A percentile compares a stretch with the other conserved stretches of the same genome.
These are phyloP conservation scores for Davidsoniella virescens DNA, from an alignment of 2,329 filamentous ascomycete species.

Conservation along the genomic window DNA sequence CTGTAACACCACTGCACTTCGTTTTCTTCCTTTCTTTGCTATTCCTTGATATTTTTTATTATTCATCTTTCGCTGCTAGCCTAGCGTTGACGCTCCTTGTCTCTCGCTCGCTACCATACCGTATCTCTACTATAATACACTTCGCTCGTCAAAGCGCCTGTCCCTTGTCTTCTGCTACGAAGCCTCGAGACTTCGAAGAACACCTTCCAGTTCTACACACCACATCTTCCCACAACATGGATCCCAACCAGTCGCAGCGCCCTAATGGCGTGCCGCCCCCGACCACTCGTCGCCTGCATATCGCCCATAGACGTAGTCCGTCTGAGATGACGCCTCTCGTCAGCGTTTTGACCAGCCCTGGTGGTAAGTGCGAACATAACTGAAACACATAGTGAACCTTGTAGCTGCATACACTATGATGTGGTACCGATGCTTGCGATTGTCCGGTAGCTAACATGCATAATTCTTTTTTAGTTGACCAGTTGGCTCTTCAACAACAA, in stretches of 20 bases:
- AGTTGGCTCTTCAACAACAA: slow-evolving; percentile 93
- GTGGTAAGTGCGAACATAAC: slow-evolving; percentile 35
- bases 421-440: neutral
- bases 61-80: neutral
- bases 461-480: slow-evolving; percentile 53
- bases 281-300: slow-evolving; percentile 79
- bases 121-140: neutral
- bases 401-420: neutral
- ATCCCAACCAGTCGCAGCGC: slow-evolving; percentile 25
- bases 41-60: neutral
- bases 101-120: slow-evolving; percentile 2
- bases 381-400: neutral
- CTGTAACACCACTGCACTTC: neutral
- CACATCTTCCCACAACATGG: slow-evolving; percentile 39
- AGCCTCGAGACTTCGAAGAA: slow-evolving; percentile 15
- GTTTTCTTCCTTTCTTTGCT: neutral
- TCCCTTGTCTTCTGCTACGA: neutral
- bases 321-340: slow-evolving; percentile 94
- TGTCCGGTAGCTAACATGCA: neutral
- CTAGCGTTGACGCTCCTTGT: slow-evolving; percentile 5
- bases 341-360: slow-evolving; percentile 64
- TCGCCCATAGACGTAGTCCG: slow-evolving; percentile 90
- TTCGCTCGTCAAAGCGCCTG: too few species aligned
- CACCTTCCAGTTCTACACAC: slow-evolving; percentile 8
- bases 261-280: slow-evolving; percentile 51